These are phyloP conservation scores for Zygnema circumcarinatum DNA, from an alignment of 139 green algal genomes.

Conservation along the genomic window DNA sequence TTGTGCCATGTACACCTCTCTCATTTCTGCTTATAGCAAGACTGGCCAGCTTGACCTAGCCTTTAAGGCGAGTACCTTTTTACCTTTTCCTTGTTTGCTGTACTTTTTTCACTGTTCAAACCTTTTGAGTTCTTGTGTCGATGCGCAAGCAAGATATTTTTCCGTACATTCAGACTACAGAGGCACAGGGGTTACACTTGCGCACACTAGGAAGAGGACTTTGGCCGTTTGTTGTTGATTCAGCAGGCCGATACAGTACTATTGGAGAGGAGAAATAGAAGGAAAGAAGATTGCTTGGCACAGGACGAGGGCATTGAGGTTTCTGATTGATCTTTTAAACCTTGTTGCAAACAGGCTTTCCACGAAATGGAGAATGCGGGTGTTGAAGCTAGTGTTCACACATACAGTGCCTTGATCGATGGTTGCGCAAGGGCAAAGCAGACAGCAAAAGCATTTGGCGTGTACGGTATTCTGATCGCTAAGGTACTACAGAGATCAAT, in stretches of 20 bases:
- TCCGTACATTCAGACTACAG: no score
- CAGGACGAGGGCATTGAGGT: no score
- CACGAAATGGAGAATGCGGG: constrained; percentile 59
- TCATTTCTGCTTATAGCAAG: constrained; percentile 46
- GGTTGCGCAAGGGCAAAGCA: constrained; percentile 40
- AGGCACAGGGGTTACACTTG: no score
- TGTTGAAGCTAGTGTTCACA: constrained; percentile 48
- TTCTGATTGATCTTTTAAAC: no score
- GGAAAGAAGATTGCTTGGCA: no score
- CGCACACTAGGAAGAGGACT: no score
- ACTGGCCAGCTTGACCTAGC: constrained; percentile 47
- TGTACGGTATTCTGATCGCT: constrained; percentile 49
- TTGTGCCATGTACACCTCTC: constrained; percentile 43
- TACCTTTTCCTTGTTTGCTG: not conserved
- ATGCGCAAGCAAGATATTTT: no score
- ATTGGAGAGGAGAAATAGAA: no score
- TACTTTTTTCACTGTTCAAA: not conserved
- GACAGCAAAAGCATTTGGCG: constrained; percentile 53
- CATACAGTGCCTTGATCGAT: constrained; percentile 45
- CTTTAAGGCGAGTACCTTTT: constrained; percentile 48
- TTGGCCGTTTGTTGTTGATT: no score
- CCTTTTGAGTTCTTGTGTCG: not conserved
- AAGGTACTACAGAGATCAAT: constrained; percentile 49
- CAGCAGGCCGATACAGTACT: no score
- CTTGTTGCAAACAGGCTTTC: constrained; percentile 18